phyloP scores from a whole-genome alignment of 192 early-diverging fungal genomes.

The Powellomyces hirtus region DNA sequence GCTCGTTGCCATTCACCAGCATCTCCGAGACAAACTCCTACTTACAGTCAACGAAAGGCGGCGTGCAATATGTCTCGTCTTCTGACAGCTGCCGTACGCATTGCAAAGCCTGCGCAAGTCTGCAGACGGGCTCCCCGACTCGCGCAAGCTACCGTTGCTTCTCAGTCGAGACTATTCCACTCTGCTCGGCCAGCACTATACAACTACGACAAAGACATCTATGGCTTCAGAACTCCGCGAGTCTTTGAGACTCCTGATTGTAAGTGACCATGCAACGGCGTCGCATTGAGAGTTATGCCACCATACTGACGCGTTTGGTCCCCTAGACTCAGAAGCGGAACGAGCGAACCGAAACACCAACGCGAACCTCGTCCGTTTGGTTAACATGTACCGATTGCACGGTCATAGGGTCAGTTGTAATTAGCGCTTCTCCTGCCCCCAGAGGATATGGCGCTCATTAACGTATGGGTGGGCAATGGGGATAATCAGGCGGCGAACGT shows the following conservation, averaged over 20 bases:
- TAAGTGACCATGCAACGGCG: conserved; percentile 39
- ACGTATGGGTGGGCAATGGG: no score
- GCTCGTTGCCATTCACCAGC: no score
- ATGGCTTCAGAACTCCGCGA: conserved; percentile 84
- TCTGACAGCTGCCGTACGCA: no score
- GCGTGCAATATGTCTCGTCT: no score
- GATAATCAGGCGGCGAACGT: conserved; percentile 3
- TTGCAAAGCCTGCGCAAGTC: no score
- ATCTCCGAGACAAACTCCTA: no score
- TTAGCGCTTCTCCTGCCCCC: no score
- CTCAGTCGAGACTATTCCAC: conserved; percentile 1
- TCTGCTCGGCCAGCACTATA: conserved; percentile 19
- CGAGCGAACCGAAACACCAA: conserved; percentile 79
- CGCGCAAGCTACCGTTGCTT: background rate
- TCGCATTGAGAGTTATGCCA: no score
- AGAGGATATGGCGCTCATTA: no score
- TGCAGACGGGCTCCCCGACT: background rate
- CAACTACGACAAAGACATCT: conserved; percentile 78
- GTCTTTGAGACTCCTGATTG: conserved; percentile 72
- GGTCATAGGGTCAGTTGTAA: conserved; percentile 75
- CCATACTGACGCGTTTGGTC: no score
- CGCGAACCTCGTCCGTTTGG: conserved; percentile 81
- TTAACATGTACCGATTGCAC: conserved; percentile 65
- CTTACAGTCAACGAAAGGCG: no score
- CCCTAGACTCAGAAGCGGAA: conserved; percentile 68